Percentiles rank a stretch among this genome's conserved stretches.
Conservation (phyloP, 495 filamentous ascomycete species). For the Xylaria flabelliformis region DNA sequence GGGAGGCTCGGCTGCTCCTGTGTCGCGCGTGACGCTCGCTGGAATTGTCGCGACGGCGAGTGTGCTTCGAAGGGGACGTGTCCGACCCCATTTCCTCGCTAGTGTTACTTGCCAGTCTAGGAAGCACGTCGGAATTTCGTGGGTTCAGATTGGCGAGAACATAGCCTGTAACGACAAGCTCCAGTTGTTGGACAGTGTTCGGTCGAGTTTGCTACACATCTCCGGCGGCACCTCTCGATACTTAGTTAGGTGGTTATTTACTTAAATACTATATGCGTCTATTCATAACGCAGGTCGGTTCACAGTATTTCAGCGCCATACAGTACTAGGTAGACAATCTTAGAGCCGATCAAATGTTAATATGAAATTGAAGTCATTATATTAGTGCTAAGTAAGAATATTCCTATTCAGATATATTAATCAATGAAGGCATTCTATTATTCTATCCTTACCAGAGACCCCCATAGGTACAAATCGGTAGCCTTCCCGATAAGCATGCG, state of each 20-base stretch:
- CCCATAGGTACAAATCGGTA: no score
- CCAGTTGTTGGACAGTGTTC: constrained; percentile 1
- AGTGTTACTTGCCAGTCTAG: constrained; percentile 3
- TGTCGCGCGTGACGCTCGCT: constrained; percentile 33
- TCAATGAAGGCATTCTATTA: no score
- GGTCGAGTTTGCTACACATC: background rate
- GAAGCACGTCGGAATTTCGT: background rate
- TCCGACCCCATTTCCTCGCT: constrained; percentile 24
- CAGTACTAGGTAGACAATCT: no score
- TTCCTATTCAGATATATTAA: no score
- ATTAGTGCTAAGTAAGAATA: no score
- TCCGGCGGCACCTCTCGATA: background rate
- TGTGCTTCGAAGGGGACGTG: background rate
- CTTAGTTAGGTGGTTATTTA: background rate
- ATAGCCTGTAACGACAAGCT: constrained; percentile 1
- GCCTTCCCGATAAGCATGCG: no score
- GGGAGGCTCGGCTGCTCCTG: constrained; percentile 31
- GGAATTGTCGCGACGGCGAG: constrained; percentile 26
- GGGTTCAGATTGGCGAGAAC: background rate
- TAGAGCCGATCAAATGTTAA: no score
- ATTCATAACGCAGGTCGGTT: background rate
- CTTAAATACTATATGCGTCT: background rate
- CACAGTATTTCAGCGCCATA: no score
- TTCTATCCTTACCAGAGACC: no score
- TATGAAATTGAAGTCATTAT: no score